Conservation (phyloP, 1,284 basidiomycete genomes). For the Rhodotorula sp. region DNA sequence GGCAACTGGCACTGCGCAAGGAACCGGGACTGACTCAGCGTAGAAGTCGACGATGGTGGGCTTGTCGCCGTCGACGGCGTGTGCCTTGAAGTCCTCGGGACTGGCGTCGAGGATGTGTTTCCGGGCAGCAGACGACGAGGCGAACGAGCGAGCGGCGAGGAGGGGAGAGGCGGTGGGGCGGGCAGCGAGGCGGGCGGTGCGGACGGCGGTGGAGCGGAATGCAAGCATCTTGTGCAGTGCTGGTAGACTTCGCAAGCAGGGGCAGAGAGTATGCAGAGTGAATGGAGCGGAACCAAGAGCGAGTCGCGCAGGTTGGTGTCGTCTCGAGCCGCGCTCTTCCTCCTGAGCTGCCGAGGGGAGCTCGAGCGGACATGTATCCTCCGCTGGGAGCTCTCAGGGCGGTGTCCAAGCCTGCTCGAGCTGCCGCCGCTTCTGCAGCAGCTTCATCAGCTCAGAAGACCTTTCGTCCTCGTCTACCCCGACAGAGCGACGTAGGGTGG, state of each 20-base stretch:
- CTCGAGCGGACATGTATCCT: no score
- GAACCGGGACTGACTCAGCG: slow-evolving; percentile 29
- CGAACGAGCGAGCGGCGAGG: slow-evolving; percentile 4
- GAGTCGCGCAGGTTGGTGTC: neutral
- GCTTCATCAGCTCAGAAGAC: no score
- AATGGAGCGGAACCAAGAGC: neutral
- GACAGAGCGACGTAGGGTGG: no score
- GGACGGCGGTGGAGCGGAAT: neutral
- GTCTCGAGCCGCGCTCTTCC: neutral
- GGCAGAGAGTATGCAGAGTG: neutral
- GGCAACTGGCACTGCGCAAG: no score
- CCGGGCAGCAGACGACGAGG: slow-evolving; percentile 1
- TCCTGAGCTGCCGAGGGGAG: no score
- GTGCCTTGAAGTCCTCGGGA: slow-evolving; percentile 18
- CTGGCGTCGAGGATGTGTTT: slow-evolving; percentile 32
- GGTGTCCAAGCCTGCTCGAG: no score
- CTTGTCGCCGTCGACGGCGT: slow-evolving; percentile 22
- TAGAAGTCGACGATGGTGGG: slow-evolving; percentile 39
- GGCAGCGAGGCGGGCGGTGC: neutral
- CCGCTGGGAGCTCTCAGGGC: no score
- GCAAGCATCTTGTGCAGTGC: neutral
- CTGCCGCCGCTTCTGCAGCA: no score
- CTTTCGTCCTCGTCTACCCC: no score
- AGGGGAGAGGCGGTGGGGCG: neutral
- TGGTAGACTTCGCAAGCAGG: neutral